Percentiles rank a stretch among this genome's conserved stretches.
Conservation (phyloP, 306 rosid species). For the Alnus rubra region DNA sequence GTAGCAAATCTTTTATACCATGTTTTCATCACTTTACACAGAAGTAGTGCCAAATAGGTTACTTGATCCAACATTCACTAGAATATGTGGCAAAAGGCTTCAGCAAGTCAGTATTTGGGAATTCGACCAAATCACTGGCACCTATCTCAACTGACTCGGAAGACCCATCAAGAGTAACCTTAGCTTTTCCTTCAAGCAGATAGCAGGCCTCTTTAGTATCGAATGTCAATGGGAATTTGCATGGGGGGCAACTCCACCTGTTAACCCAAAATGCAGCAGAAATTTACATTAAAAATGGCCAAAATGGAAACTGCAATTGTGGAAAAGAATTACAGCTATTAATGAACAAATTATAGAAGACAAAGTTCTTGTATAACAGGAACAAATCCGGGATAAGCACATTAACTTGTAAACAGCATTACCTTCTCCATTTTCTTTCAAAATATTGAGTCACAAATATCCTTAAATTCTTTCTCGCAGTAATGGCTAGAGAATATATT, state of each 20-base stretch:
- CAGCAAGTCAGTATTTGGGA: constrained; percentile 59
- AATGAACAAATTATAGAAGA: neutral
- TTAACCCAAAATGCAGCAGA: too few species aligned
- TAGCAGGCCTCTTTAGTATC: constrained; percentile 78
- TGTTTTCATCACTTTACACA: too few species aligned
- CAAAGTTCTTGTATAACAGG: neutral
- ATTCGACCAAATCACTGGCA: constrained; percentile 94
- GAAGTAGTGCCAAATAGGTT: neutral
- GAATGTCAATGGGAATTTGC: constrained; percentile 95
- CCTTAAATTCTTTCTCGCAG: too few species aligned
- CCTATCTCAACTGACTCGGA: constrained; percentile 76
- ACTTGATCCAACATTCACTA: neutral
- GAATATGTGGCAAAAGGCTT: neutral
- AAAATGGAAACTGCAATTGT: constrained; percentile 3
- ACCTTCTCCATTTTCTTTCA: neutral
- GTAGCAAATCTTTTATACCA: neutral
- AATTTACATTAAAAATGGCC: constrained; percentile 17
- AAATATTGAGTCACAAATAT: neutral
- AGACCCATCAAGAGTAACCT: constrained; percentile 78
- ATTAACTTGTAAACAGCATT: neutral
- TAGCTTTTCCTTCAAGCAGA: constrained; percentile 79
- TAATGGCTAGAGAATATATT: too few species aligned
- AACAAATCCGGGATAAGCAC: neutral
- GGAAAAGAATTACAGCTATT: neutral
- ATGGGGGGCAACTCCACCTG: constrained; percentile 94